Percentiles rank a stretch among this genome's conserved stretches.
Conservation (phyloP, 139 green algal genomes). For the Medakamo hakoo region DNA sequence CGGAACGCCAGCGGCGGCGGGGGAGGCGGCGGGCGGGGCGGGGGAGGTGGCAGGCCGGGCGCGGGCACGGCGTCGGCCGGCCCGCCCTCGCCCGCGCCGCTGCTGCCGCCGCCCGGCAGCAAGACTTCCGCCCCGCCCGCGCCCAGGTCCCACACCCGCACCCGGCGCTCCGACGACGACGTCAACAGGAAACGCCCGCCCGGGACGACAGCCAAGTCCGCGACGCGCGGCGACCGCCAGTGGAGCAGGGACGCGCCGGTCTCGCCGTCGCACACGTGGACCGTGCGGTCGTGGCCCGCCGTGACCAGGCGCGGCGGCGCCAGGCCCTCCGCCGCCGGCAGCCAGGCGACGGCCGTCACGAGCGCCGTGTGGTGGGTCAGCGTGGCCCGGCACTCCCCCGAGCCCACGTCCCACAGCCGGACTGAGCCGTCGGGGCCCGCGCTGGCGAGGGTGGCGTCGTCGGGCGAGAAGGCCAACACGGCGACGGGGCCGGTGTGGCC, state of each 20-base stretch:
- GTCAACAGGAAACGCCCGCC: constrained; percentile 39
- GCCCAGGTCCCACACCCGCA: constrained; percentile 18
- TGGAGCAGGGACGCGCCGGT: neutral
- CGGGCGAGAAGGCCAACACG: constrained; percentile 38
- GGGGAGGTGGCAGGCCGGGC: too few species aligned
- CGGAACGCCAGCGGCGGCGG: too few species aligned
- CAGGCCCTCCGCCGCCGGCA: constrained; percentile 51
- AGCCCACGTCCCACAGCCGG: constrained; percentile 26
- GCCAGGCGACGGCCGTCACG: constrained; percentile 58
- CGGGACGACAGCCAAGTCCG: constrained; percentile 29
- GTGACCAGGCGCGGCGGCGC: constrained; percentile 57
- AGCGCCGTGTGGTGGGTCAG: constrained; percentile 26
- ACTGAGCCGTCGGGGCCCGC: constrained; percentile 20
- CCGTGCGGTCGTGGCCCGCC: constrained; percentile 35
- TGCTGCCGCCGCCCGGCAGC: too few species aligned
- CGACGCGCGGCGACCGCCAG: constrained; percentile 5
- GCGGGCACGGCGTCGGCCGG: too few species aligned
- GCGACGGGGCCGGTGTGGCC: constrained; percentile 23
- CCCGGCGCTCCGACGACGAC: constrained; percentile 7
- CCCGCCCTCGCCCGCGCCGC: too few species aligned
- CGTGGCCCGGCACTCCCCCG: constrained; percentile 8
- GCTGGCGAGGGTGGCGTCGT: constrained; percentile 18
- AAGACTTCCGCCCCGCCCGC: too few species aligned
- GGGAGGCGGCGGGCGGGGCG: too few species aligned
- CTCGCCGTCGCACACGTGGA: constrained; percentile 7